phyloP scores from a whole-genome alignment of 1,284 basidiomycete genomes.

The Ganoderma sinense region DNA sequence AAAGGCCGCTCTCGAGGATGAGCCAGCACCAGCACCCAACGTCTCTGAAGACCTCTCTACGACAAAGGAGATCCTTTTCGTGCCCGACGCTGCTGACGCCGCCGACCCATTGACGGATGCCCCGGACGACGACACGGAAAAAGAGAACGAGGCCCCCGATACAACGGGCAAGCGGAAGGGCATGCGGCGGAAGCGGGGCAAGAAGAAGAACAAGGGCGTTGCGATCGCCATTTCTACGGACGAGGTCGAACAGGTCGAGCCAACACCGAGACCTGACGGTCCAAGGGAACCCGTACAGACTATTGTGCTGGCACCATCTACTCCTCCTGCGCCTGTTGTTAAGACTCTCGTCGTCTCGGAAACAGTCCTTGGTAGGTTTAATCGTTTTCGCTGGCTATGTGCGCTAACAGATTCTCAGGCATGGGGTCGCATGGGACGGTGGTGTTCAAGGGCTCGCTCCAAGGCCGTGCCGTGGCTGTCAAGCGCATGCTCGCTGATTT shows the following conservation, averaged over 20 bases:
- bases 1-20: not conserved
- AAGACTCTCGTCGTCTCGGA: conserved; percentile 75
- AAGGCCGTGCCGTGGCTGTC: conserved; percentile 95
- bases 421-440: conserved; percentile 98
- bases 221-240: conserved; percentile 29
- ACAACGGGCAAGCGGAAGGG: conserved; percentile 54
- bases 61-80: conserved; percentile 29
- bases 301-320: conserved; percentile 39
- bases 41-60: conserved; percentile 1
- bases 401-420: conserved; percentile 53
- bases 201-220: conserved; percentile 51
- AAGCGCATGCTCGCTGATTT: conserved; percentile 97
- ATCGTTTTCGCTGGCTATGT: not conserved
- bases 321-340: conserved; percentile 41
- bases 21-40: not conserved
- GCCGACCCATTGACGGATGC: conserved; percentile 43
- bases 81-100: conserved; percentile 20
- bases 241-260: conserved; percentile 40
- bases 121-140: conserved; percentile 64
- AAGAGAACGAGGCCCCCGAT: conserved; percentile 58
- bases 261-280: conserved; percentile 39
- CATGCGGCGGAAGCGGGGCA: conserved; percentile 49
- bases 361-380: conserved; percentile 72
- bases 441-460: conserved; percentile 92
- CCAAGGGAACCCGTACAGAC: conserved; percentile 24